phyloP scores from a whole-genome alignment of 495 filamentous ascomycete species.

The Astrothelium subdiscretum region DNA sequence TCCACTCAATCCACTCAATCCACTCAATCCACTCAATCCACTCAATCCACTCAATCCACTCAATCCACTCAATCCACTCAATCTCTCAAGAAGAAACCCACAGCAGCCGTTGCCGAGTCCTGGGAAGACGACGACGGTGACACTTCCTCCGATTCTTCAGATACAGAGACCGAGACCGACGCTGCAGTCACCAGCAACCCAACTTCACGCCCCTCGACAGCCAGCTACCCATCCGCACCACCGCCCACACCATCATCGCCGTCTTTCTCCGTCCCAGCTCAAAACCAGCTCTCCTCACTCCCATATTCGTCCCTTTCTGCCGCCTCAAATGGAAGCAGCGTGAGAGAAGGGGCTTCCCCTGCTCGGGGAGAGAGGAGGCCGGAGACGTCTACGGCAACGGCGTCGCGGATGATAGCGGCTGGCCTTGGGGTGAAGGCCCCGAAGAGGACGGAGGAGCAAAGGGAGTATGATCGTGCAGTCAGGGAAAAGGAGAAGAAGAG shows the following conservation, averaged over 20 bases:
- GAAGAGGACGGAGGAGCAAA: constrained; percentile 76
- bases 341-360: constrained; percentile 8
- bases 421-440: constrained; percentile 74
- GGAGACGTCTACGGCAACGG: constrained; percentile 87
- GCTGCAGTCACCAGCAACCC: constrained; percentile 49
- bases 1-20: constrained; percentile 19
- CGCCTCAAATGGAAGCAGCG: constrained; percentile 5
- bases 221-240: constrained; percentile 14
- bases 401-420: constrained; percentile 78
- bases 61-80: constrained; percentile 16
- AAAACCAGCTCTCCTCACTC: neutral
- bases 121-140: constrained; percentile 67
- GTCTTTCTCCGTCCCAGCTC: constrained; percentile 13
- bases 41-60: constrained; percentile 7
- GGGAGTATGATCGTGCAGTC: constrained; percentile 70
- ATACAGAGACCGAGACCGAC: constrained; percentile 35
- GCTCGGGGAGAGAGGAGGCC: constrained; percentile 40
- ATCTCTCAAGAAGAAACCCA: constrained; percentile 29
- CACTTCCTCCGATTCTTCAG: constrained; percentile 16
- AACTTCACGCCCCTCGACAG: constrained; percentile 2
- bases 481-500: constrained; percentile 76
- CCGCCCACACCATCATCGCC: constrained; percentile 32
- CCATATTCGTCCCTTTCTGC: constrained; percentile 16
- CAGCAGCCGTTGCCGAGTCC: constrained; percentile 51
- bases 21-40: constrained; percentile 19